These are phyloP conservation scores for Pseudogymnoascus sp. DNA, from an alignment of 2,329 filamentous ascomycete genomes.

Conservation along the genomic window DNA sequence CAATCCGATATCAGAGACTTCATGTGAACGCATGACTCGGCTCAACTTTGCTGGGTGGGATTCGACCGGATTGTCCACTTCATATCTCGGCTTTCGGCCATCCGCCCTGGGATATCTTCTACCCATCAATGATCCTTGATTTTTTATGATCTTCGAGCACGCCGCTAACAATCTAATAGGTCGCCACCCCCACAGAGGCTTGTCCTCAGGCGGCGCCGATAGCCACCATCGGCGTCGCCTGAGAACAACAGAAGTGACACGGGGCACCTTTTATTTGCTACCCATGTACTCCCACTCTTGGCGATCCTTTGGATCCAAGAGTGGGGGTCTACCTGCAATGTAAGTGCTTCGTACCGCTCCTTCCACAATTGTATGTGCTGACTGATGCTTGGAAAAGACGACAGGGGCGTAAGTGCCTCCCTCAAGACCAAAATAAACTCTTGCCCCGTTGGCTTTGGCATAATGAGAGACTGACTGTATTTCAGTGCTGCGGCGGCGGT, in stretches of 20 bases:
- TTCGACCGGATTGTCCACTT: background rate
- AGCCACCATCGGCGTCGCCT: too few species aligned
- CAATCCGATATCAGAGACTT: background rate
- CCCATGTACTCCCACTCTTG: background rate
- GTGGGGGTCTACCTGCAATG: background rate
- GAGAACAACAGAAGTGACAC: too few species aligned
- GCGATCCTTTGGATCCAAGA: background rate
- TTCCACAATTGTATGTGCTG: background rate
- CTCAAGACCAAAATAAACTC: background rate
- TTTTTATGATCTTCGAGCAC: background rate
- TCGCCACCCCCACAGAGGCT: too few species aligned
- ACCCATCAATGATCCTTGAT: background rate
- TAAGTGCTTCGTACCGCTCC: background rate
- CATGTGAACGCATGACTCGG: background rate
- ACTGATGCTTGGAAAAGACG: background rate
- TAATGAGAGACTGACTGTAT: background rate
- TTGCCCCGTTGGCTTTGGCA: background rate
- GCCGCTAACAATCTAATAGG: background rate
- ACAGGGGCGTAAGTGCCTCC: background rate
- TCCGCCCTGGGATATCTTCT: too few species aligned
- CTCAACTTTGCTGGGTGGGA: background rate
- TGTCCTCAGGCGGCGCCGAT: too few species aligned
- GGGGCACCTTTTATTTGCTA: too few species aligned
- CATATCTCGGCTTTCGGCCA: too few species aligned
- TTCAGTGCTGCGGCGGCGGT: background rate